Base-by-base conservation (phyloP, 1,284 basidiomycete genomes). In the Ceraceosorus guamensis region DNA sequence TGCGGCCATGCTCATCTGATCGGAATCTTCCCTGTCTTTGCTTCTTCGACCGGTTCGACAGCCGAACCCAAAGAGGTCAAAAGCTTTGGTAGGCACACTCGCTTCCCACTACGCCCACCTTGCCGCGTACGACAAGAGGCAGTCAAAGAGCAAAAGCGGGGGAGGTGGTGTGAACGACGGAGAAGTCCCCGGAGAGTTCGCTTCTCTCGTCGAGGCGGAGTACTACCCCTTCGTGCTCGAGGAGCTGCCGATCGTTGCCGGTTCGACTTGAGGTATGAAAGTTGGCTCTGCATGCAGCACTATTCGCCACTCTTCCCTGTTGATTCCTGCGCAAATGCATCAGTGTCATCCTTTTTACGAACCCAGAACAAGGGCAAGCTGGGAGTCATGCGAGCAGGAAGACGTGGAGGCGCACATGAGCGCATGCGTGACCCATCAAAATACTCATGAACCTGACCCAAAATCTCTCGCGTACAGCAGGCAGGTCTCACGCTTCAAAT, bases 21-120 rank as follows among this genome's bases (percentile, higher is more conserved):
- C 44, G n/a, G 18, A 10, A 30, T 39, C 5, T 6, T 14, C 6
- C 5, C 18, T 50, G 37, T 30, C 30, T 50, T 55, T n/a, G 16
- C 32, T 46, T 11, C 34, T 48, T 4, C 4, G 3, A 10, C 33
- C 48, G 11, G 50, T 18, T 31, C 37, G 1, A 49, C 11, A 93
- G 88, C 93, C 93, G 41, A 90, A 96, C 63, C 80, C 87, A 7
- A 96, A 93, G 76, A 57, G 73, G 11, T 87, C 89, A 78, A 73
- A 77, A 61, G 90, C 88, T 76, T 84, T 86, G 3, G 82, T 97
- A 63, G 79, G 82, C 31, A 77, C 84, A 16, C 81, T 99, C 16
- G 85, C 87, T 59, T 77, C 79, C 5, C 87, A 93, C 68, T 91
- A 90, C 77, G 77, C 82, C 14, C 91, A 93, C 76, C 85, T 97